Evolutionary conservation across 148 eudicot species (phyloP).

Genomic region (Cornus florida): DNA sequence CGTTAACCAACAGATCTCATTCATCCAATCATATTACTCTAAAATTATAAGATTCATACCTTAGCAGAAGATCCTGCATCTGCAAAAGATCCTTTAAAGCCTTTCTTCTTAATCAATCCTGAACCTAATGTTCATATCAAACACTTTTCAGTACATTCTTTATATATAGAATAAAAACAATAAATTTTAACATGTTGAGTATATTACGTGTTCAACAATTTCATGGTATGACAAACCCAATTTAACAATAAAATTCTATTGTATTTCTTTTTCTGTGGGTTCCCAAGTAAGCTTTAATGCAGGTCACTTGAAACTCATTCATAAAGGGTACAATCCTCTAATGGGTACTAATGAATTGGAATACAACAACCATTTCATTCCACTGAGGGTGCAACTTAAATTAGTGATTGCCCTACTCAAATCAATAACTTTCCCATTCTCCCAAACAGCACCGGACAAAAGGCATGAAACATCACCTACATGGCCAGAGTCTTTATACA

Average conservation of each 20-base stretch:
- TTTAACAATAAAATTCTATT: not conserved
- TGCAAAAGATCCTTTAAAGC: constrained; percentile 79
- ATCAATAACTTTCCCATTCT: not conserved
- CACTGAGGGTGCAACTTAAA: constrained; percentile 2
- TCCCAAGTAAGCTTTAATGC: not conserved
- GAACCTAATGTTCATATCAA: constrained; percentile 45
- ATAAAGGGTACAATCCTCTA: not conserved
- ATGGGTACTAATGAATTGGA: not conserved
- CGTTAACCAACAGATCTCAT: not conserved
- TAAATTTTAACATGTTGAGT: not conserved
- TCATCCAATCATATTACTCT: constrained; percentile 3
- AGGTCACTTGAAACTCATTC: too few relatives aligned
- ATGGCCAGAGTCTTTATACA: not conserved
- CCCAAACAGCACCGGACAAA: not conserved
- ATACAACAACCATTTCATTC: not conserved
- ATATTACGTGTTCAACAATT: not conserved
- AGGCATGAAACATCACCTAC: not conserved
- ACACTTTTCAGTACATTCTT: not conserved
- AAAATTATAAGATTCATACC: constrained; percentile 33
- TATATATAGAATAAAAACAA: not conserved
- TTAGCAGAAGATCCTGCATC: constrained; percentile 86
- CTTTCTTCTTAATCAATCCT: constrained; percentile 76
- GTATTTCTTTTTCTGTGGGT: not conserved
- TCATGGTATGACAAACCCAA: not conserved
- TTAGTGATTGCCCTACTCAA: not conserved